These are phyloP conservation scores for Rhizopus stolonifer DNA, from an alignment of 371 early-diverging fungal species.

Conservation along the genomic window DNA sequence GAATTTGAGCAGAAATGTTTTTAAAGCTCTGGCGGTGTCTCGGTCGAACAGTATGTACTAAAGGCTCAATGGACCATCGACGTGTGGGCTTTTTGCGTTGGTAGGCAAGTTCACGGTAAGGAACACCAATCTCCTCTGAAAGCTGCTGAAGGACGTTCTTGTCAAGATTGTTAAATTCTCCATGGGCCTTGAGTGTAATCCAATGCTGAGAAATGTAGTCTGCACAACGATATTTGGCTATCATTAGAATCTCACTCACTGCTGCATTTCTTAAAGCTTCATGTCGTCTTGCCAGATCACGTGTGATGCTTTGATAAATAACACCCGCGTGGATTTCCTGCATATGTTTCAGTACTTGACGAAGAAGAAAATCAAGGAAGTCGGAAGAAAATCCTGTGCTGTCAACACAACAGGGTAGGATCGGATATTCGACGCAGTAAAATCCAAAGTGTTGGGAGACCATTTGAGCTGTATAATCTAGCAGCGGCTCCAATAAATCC, in stretches of 20 bases:
- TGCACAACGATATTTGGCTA: conserved; percentile 32
- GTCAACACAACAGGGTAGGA: conserved; percentile 48
- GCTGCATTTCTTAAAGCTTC: conserved; percentile 36
- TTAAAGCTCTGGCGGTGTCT: conserved; percentile 9
- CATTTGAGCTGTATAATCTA: conserved; percentile 34
- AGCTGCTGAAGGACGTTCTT: conserved; percentile 30
- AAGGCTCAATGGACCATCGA: conserved; percentile 18
- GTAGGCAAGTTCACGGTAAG: conserved; percentile 19
- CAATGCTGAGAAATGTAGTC: conserved; percentile 28
- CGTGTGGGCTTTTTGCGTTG: conserved; percentile 14
- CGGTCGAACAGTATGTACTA: conserved; percentile 2
- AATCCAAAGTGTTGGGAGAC: conserved; percentile 41
- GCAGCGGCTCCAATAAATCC: conserved; percentile 30
- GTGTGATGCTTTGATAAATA: conserved; percentile 46
- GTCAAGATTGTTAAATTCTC: conserved; percentile 31
- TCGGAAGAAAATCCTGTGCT: conserved; percentile 48
- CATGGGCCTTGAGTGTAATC: conserved; percentile 35
- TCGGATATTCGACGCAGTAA: conserved; percentile 49
- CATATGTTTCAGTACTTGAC: conserved; percentile 39
- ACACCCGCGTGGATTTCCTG: conserved; percentile 33
- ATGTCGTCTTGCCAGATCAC: conserved; percentile 45
- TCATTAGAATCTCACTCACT: conserved; percentile 37
- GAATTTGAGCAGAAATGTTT: no score
- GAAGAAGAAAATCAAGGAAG: conserved; percentile 44
- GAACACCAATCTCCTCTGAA: conserved; percentile 34